Evolutionary conservation across 129 eudicot genomes (phyloP).

Genomic region (Centrapalus pauciflorus): DNA sequence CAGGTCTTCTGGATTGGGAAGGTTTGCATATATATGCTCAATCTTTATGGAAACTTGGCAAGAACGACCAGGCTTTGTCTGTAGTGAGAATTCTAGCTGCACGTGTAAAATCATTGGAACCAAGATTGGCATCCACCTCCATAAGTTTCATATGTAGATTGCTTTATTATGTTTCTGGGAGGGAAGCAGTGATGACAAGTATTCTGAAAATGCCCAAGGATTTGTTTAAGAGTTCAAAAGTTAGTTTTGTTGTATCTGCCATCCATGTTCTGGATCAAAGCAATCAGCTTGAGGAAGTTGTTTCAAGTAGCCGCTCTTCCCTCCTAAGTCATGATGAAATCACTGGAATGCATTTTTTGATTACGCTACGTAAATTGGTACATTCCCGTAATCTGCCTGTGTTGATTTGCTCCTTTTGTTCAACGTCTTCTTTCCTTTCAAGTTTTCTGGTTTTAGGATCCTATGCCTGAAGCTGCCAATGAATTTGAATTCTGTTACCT

Average conservation of each 20-base stretch:
- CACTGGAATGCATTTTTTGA: constrained; percentile 63
- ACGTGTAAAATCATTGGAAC: constrained; percentile 53
- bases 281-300: constrained; percentile 70
- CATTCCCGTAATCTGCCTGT: constrained; percentile 17
- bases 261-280: constrained; percentile 67
- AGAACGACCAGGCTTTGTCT: constrained; percentile 64
- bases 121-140: constrained; percentile 43
- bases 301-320: constrained; percentile 65
- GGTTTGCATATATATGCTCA: constrained; percentile 80
- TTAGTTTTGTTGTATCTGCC: constrained; percentile 79
- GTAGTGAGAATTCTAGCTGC: constrained; percentile 60
- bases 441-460: neutral
- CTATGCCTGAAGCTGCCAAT: neutral
- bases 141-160: constrained; percentile 67
- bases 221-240: constrained; percentile 66
- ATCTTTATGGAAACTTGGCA: constrained; percentile 72
- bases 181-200: constrained; percentile 49
- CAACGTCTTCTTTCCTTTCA: neutral
- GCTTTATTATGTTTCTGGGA: constrained; percentile 62
- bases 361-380: constrained; percentile 79
- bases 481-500: neutral
- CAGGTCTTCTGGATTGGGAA: constrained; percentile 68
- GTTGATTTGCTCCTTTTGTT: neutral
- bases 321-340: constrained; percentile 60
- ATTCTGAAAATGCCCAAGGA: constrained; percentile 78